These are phyloP conservation scores for Penicillium lividum DNA, from an alignment of 495 filamentous ascomycete species.

Conservation along the genomic window DNA sequence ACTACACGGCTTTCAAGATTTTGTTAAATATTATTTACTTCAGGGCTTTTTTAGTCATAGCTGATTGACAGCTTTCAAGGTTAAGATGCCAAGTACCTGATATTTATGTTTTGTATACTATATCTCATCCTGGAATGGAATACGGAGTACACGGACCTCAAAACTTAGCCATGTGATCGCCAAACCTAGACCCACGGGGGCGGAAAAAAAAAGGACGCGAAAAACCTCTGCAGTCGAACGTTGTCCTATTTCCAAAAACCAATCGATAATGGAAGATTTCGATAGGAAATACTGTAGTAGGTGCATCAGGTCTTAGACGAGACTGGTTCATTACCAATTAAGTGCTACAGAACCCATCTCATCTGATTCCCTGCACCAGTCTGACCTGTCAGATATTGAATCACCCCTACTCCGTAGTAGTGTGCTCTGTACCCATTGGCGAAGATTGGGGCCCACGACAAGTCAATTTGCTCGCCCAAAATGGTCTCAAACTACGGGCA, in stretches of 20 bases:
- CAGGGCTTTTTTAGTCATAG: too few species aligned
- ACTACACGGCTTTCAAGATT: neutral
- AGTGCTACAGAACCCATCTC: slow-evolving; percentile 1
- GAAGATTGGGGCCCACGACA: neutral
- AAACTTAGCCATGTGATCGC: neutral
- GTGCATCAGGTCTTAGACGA: neutral
- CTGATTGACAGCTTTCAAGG: too few species aligned
- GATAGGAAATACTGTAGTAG: neutral
- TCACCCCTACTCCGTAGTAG: neutral
- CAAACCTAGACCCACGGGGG: slow-evolving; percentile 3
- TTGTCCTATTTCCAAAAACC: neutral
- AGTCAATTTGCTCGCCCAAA: slow-evolving; percentile 5
- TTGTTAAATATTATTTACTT: neutral
- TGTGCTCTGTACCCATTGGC: neutral
- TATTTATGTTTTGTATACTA: neutral
- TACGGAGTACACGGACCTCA: neutral
- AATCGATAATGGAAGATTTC: neutral
- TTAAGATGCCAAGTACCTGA: neutral
- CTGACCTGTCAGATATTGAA: slow-evolving; percentile 15
- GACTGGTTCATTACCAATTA: neutral
- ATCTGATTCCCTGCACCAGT: slow-evolving; percentile 1
- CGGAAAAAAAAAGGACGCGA: neutral
- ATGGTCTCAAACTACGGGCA: neutral
- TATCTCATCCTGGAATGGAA: neutral
- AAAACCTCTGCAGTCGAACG: neutral